phyloP scores from a whole-genome alignment of 768 basidiomycete species.

The Rhodotorula sphaerocarpa region DNA sequence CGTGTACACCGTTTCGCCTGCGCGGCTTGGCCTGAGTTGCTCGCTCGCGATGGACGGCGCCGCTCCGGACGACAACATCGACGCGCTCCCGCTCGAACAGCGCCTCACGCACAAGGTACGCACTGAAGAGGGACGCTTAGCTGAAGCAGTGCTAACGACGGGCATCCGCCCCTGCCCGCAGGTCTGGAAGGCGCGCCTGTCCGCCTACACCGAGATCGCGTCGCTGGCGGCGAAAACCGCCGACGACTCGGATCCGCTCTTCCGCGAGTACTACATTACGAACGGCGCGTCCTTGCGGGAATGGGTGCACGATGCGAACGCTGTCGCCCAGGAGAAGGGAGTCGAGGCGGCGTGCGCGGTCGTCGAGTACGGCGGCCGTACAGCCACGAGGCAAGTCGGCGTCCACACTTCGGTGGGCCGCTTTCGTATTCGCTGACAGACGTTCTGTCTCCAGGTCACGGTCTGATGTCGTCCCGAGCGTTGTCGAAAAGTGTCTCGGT shows the following conservation, averaged over 20 bases:
- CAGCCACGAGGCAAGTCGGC: constrained; percentile 52
- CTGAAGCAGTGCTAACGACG: not conserved
- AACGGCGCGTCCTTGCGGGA: constrained; percentile 60
- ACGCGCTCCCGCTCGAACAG: constrained; percentile 64
- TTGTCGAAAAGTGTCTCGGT: constrained; percentile 93
- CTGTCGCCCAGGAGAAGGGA: constrained; percentile 95
- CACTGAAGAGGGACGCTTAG: too few relatives aligned
- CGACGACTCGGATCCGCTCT: constrained; percentile 87
- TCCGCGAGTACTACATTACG: constrained; percentile 74
- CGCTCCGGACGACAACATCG: constrained; percentile 82
- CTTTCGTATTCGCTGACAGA: not conserved
- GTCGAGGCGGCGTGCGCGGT: constrained; percentile 78
- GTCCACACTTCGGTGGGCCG: too few relatives aligned
- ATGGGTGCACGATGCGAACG: constrained; percentile 73
- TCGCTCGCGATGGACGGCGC: constrained; percentile 68
- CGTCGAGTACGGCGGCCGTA: constrained; percentile 86
- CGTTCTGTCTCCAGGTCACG: constrained; percentile 52
- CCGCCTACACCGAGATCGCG: constrained; percentile 78
- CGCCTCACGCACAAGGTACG: constrained; percentile 69
- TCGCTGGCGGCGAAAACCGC: constrained; percentile 76
- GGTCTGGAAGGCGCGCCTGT: constrained; percentile 98
- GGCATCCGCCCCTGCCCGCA: constrained; percentile 13
- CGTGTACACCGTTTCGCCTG: too few relatives aligned
- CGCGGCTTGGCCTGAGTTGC: not conserved
- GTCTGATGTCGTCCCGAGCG: constrained; percentile 70